Percentiles rank a stretch among this genome's conserved stretches.
Evolutionary conservation across 2,329 filamentous ascomycete genomes (phyloP).

Genomic region (Zopfia rhizophila): DNA sequence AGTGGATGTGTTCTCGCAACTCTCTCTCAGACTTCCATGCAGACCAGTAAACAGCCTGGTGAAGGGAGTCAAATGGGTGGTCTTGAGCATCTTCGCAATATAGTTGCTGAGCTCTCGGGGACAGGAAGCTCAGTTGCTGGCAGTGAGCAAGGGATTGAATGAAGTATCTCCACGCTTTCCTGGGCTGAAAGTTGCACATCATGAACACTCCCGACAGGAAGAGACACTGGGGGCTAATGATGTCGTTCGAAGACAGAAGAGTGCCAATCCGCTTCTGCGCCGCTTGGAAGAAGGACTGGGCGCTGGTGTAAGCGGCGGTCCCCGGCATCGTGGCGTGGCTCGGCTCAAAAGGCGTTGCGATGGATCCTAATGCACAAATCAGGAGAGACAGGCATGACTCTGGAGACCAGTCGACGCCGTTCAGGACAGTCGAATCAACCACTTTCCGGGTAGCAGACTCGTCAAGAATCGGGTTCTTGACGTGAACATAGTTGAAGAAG

Average conservation of each 20-base stretch:
- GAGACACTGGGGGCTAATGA: slow-evolving; percentile 14
- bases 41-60: slow-evolving; percentile 20
- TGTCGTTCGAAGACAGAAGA: slow-evolving; percentile 6
- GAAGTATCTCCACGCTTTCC: slow-evolving; percentile 3
- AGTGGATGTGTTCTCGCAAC: not conserved
- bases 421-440: slow-evolving; percentile 14
- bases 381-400: slow-evolving; percentile 21
- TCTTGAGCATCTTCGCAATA: not conserved
- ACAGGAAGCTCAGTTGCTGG: not conserved
- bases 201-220: slow-evolving; percentile 13
- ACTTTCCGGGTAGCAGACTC: slow-evolving; percentile 4
- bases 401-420: slow-evolving; percentile 19
- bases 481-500: slow-evolving; percentile 10
- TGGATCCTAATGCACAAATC: slow-evolving; percentile 21
- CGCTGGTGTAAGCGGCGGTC: slow-evolving; percentile 14
- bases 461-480: slow-evolving; percentile 20
- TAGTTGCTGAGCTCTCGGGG: not conserved
- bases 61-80: too few relatives aligned
- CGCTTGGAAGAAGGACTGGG: slow-evolving; percentile 11
- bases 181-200: not conserved
- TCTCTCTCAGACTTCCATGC: slow-evolving; percentile 24
- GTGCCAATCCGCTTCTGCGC: slow-evolving; percentile 13
- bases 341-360: slow-evolving; percentile 10
- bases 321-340: slow-evolving; percentile 1
- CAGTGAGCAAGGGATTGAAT: slow-evolving; percentile 3